These are phyloP conservation scores for Actinomortierella wolfii DNA, from an alignment of 371 early-diverging fungal genomes.

Conservation along the genomic window DNA sequence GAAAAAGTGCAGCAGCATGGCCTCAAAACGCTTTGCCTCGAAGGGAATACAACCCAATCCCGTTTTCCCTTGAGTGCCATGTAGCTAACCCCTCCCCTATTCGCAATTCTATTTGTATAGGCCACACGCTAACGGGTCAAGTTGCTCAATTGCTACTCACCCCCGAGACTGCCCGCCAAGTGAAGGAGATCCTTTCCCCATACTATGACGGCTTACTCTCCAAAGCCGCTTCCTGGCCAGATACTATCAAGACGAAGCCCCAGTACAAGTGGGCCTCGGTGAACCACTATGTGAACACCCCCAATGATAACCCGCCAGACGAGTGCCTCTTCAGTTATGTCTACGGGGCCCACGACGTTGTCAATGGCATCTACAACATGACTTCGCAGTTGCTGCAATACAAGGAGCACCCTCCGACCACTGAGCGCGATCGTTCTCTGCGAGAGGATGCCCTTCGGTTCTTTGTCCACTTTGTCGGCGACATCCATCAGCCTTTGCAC, in stretches of 20 bases:
- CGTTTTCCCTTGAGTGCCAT: no score
- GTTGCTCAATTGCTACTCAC: conserved; percentile 41
- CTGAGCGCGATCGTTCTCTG: background rate
- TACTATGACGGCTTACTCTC: conserved; percentile 29
- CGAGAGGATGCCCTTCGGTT: conserved; percentile 52
- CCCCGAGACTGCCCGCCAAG: conserved; percentile 13
- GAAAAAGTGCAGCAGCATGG: no score
- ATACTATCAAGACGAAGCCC: conserved; percentile 13
- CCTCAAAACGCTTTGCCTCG: no score
- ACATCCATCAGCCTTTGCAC: conserved; percentile 66
- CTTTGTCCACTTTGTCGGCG: conserved; percentile 61
- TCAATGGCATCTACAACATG: conserved; percentile 39
- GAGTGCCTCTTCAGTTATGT: conserved; percentile 26
- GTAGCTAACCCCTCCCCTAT: no score
- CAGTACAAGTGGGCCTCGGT: conserved; percentile 27
- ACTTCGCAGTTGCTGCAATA: conserved; percentile 26
- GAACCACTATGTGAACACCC: conserved; percentile 42
- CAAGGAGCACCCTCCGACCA: conserved; percentile 16
- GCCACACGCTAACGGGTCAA: conserved; percentile 43
- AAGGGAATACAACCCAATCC: no score
- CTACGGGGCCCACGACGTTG: conserved; percentile 28
- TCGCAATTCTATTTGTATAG: conserved; percentile 5
- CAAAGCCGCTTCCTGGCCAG: conserved; percentile 41
- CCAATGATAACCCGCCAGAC: conserved; percentile 33
- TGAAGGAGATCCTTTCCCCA: conserved; percentile 16